phyloP scores from a whole-genome alignment of 495 filamentous ascomycete genomes.

The Penicillium simplicissimum region DNA sequence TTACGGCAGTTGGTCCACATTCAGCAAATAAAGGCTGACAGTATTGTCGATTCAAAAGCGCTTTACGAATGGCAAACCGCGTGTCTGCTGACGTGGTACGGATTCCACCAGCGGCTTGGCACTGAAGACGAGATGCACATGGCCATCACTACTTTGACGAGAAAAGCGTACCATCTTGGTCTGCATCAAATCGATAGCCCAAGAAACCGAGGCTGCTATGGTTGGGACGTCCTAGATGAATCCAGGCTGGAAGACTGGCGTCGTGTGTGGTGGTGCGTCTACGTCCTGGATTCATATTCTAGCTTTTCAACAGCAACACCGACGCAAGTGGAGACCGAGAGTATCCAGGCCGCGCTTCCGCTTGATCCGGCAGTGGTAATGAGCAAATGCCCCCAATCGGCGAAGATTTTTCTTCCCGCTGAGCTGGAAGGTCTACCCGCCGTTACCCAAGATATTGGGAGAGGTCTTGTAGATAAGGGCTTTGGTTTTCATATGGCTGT shows the following conservation, averaged over 20 bases:
- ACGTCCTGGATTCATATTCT: slow-evolving; percentile 1
- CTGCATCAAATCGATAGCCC: slow-evolving; percentile 4
- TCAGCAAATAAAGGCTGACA: slow-evolving; percentile 3
- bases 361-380: not conserved
- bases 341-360: not conserved
- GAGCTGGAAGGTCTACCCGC: not conserved
- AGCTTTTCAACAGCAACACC: slow-evolving; percentile 3
- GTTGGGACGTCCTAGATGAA: not conserved
- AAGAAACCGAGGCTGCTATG: not conserved
- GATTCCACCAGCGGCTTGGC: slow-evolving; percentile 4
- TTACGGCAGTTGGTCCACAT: slow-evolving; percentile 2
- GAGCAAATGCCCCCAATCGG: not conserved
- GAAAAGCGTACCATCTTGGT: slow-evolving; percentile 4
- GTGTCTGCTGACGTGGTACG: not conserved
- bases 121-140: not conserved
- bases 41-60: not conserved
- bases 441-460: not conserved
- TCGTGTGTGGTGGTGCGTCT: slow-evolving; percentile 2
- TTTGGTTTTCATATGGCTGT: slow-evolving; percentile 1
- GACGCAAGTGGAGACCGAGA: slow-evolving; percentile 4
- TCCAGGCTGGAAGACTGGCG: not conserved
- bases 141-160: slow-evolving; percentile 4
- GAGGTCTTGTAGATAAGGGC: not conserved
- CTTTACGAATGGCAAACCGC: not conserved
- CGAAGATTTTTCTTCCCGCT: not conserved